Conservation (phyloP, 805 yeast species). For the Candida ulmi region DNA sequence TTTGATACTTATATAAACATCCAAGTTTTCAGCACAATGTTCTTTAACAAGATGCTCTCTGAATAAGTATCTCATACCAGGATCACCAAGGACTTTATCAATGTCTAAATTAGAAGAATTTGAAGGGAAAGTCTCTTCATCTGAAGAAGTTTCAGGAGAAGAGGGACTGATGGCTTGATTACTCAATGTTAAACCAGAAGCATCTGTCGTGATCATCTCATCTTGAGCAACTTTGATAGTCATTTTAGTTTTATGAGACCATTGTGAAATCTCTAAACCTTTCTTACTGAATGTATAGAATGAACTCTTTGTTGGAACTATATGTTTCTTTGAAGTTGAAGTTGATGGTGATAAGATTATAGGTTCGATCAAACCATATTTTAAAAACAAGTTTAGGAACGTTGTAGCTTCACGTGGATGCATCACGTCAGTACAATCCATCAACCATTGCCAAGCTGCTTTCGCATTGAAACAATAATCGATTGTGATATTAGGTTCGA, state of each 20-base stretch:
- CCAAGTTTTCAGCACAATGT: slow-evolving; percentile 71
- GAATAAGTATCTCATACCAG: slow-evolving; percentile 69
- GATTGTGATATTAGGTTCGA: slow-evolving; percentile 23
- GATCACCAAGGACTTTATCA: slow-evolving; percentile 54
- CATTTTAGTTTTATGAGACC: slow-evolving; percentile 21
- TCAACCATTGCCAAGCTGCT: slow-evolving; percentile 78
- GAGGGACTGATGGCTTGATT: slow-evolving; percentile 8
- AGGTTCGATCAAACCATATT: slow-evolving; percentile 41
- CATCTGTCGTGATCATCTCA: slow-evolving; percentile 11
- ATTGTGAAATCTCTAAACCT: slow-evolving; percentile 35
- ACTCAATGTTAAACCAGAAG: slow-evolving; percentile 12
- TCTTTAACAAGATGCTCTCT: slow-evolving; percentile 58
- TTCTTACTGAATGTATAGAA: slow-evolving; percentile 37
- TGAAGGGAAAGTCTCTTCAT: slow-evolving; percentile 6
- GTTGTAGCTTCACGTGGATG: slow-evolving; percentile 46
- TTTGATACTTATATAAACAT: slow-evolving; percentile 57
- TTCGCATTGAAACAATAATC: slow-evolving; percentile 65
- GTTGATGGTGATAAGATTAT: slow-evolving; percentile 32
- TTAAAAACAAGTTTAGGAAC: slow-evolving; percentile 45
- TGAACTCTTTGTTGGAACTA: slow-evolving; percentile 32
- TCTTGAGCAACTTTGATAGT: slow-evolving; percentile 11
- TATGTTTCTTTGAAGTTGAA: slow-evolving; percentile 20
- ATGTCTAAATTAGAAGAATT: slow-evolving; percentile 11
- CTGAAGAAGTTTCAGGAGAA: slow-evolving; percentile 8
- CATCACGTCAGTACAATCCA: slow-evolving; percentile 80